Evolutionary conservation across 1,284 basidiomycete genomes (phyloP), one percentile per base, ranked within the genome.

Genomic region (Cerrena zonata): DNA sequence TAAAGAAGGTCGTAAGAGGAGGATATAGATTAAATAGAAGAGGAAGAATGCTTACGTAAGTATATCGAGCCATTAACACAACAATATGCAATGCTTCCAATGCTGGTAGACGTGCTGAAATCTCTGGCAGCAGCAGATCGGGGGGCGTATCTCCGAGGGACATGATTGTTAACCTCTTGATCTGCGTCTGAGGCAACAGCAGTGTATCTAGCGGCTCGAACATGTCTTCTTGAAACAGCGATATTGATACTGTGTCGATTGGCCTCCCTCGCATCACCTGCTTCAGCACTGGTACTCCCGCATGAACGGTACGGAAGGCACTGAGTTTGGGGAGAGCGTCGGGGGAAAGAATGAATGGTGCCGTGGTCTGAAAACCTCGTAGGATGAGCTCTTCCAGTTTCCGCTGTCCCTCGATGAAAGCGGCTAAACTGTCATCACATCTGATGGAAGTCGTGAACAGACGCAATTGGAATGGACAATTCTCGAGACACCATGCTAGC

Each of bases 81-180:
- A 84, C 76, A 23, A 81, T 64, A 58, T 82, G 79, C 27, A 84
- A 61, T 0, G 79, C 78, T 58, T 82, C 77, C 39, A 84, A 65
- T 25, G 67, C 50, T 0, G 76, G 72, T 4, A 82, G 66, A 12
- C 76, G 69, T 41, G 58, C 54, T 2, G 76, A 68, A 4, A 84
- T 67, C 47, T 76, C 73, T 2, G 65, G 55, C 22, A 84, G 62
- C 45, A 84, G 64, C 41, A 67, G 63, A 1, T 65, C 59, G 5
- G 76, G 77, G 0, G 62, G 37, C 0, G 67, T 70, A 4, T 65
- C 54, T 54, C 81, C 80, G 38, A 84, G 77, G 26, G 76, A 76
- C 66, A 84, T 78, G 30, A 83, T 66, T 21, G 78, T 84, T 36
- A 84, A 64, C 55, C 77, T 70, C 47, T 65, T 67, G 47, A 84